These are phyloP conservation scores for Citrus sp. DNA, from an alignment of 345 rosid genomes.

Conservation along the genomic window DNA sequence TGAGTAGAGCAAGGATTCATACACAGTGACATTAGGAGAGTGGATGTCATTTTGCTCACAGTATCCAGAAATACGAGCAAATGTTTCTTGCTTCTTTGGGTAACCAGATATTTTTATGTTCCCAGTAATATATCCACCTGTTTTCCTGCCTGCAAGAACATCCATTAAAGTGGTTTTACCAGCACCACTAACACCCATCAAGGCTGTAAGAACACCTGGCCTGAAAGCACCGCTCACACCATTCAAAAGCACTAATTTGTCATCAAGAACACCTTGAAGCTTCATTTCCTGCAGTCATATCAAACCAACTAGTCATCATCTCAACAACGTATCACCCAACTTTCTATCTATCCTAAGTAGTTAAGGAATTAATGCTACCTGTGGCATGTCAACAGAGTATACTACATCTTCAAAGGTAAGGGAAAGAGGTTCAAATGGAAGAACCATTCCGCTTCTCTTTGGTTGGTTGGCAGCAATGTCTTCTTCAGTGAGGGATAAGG, in stretches of 20 bases:
- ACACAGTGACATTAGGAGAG: constrained; percentile 73
- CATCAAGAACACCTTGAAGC: constrained; percentile 52
- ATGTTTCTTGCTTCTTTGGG: constrained; percentile 75
- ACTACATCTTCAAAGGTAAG: constrained; percentile 35
- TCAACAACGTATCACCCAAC: background rate
- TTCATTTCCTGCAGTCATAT: constrained; percentile 46
- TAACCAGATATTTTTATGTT: constrained; percentile 65
- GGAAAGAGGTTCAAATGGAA: constrained; percentile 40
- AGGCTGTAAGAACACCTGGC: constrained; percentile 82
- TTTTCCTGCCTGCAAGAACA: constrained; percentile 84
- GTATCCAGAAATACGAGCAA: constrained; percentile 76
- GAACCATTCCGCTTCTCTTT: constrained; percentile 44
- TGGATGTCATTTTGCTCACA: constrained; percentile 82
- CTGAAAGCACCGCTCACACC: constrained; percentile 79
- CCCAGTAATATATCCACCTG: constrained; percentile 75
- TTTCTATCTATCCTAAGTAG: background rate
- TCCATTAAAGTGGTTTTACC: constrained; percentile 91
- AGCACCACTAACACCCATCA: constrained; percentile 83
- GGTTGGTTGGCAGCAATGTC: background rate
- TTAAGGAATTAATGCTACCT: constrained; percentile 21
- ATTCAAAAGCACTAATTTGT: constrained; percentile 61
- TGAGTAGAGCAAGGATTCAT: constrained; percentile 71
- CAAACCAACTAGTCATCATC: background rate
- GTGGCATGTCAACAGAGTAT: constrained; percentile 50
- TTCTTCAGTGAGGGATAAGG: background rate